Conservation (phyloP, 148 eudicot genomes). For the Vaccinium corymbosum region DNA sequence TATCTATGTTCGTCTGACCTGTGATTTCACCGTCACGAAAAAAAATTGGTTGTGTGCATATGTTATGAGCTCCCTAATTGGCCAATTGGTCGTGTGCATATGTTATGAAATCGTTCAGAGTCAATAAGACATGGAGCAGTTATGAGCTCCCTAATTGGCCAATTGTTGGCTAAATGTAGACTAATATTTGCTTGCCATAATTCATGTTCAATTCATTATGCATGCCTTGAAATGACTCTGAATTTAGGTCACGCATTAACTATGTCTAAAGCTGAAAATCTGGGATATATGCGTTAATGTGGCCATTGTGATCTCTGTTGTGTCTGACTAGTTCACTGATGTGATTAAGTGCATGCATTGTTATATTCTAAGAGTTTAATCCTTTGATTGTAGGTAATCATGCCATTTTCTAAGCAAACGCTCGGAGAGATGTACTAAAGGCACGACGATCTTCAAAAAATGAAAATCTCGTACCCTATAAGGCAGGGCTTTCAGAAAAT, state of each 20-base stretch:
- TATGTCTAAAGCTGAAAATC: background rate
- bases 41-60: background rate
- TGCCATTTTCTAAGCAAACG: too few species aligned
- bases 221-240: background rate
- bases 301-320: background rate
- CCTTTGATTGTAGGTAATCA: too few species aligned
- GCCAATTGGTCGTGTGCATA: background rate
- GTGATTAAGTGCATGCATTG: too few species aligned
- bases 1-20: background rate
- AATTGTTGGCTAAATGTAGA: background rate
- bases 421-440: too few species aligned
- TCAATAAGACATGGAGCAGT: slow-evolving; percentile 13
- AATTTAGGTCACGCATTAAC: background rate
- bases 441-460: too few species aligned
- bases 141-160: background rate
- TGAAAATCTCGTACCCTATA: too few species aligned
- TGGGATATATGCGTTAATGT: background rate
- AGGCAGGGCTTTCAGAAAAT: too few species aligned
- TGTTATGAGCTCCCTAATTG: background rate
- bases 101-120: background rate
- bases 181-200: background rate
- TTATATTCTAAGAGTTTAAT: too few species aligned
- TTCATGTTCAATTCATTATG: background rate
- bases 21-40: background rate
- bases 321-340: too few species aligned